These are phyloP conservation scores for Diaporthe citrichinensis DNA, from an alignment of 2,329 filamentous ascomycete species.

Conservation along the genomic window DNA sequence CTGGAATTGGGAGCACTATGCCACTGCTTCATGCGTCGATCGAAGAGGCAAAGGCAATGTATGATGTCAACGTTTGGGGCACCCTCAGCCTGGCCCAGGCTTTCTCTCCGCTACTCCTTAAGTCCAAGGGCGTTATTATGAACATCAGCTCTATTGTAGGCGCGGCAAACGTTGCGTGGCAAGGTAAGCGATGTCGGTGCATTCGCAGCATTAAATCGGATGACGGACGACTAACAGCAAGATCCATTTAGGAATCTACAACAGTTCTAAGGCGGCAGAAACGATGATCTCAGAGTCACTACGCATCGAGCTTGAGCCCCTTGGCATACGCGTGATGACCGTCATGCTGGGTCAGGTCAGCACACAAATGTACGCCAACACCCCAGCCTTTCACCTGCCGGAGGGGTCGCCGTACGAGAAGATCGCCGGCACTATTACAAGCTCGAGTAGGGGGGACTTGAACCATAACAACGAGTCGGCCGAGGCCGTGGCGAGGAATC, in stretches of 20 bases:
- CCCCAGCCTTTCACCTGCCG: conserved; percentile 19
- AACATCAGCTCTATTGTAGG: conserved; percentile 65
- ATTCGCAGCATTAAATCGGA: neutral
- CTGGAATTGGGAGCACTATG: conserved; percentile 50
- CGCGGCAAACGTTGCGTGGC: conserved; percentile 16
- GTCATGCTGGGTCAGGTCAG: conserved; percentile 39
- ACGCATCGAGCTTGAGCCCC: conserved; percentile 47
- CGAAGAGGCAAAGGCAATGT: conserved; percentile 45
- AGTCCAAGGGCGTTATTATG: conserved; percentile 64
- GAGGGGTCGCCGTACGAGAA: conserved; percentile 33
- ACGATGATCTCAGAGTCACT: conserved; percentile 46
- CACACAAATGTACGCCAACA: conserved; percentile 28
- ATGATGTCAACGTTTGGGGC: conserved; percentile 63
- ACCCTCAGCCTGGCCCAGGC: neutral
- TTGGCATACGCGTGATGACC: conserved; percentile 48
- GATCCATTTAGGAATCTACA: conserved; percentile 44
- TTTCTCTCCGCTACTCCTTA: conserved; percentile 49
- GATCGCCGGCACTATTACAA: neutral
- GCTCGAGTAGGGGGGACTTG: neutral
- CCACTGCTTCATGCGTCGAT: conserved; percentile 55
- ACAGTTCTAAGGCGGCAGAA: conserved; percentile 48
- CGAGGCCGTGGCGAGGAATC: conserved; percentile 22
- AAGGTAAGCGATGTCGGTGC: neutral
- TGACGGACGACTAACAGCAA: neutral
- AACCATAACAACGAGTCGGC: conserved; percentile 2